Conservation (phyloP, 1,284 basidiomycete genomes). For the Hypsizygus ulmarius region DNA sequence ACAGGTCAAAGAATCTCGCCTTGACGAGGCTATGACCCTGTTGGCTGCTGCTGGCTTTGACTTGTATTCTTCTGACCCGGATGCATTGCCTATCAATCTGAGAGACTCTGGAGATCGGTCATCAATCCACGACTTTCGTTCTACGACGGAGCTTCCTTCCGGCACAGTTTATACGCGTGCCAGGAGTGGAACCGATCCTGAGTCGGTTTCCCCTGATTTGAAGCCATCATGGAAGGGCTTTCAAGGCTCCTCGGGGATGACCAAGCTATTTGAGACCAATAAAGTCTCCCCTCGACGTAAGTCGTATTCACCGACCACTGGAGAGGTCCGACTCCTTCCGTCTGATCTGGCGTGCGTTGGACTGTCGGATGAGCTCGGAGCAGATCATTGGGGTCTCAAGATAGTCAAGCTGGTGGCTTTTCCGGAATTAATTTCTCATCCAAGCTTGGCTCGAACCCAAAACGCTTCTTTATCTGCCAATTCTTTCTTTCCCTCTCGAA, state of each 20-base stretch:
- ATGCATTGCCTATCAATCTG: constrained; percentile 37
- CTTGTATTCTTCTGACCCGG: constrained; percentile 57
- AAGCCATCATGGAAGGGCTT: constrained; percentile 12
- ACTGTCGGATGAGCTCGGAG: constrained; percentile 54
- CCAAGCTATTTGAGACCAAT: constrained; percentile 1
- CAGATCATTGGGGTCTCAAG: constrained; percentile 70
- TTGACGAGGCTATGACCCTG: constrained; percentile 60
- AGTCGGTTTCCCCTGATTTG: constrained; percentile 3
- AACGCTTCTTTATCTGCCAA: constrained; percentile 8
- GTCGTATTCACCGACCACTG: constrained; percentile 46
- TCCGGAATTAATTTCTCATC: constrained; percentile 59
- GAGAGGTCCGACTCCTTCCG: constrained; percentile 48
- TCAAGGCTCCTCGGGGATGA: constrained; percentile 2
- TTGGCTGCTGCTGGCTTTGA: constrained; percentile 63
- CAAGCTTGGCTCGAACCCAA: constrained; percentile 9
- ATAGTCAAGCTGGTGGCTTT: constrained; percentile 72
- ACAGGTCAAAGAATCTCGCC: constrained; percentile 64
- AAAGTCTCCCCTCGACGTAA: constrained; percentile 26
- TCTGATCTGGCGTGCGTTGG: constrained; percentile 59
- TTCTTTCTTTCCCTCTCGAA: constrained; percentile 13
- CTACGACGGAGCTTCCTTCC: constrained; percentile 28
- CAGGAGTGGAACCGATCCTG: constrained; percentile 20
- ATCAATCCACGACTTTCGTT: constrained; percentile 38
- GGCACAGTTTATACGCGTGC: constrained; percentile 34
- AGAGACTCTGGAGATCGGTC: constrained; percentile 34